Evolutionary conservation across 306 rosid genomes (phyloP).

Genomic region (Parietaria judaica): DNA sequence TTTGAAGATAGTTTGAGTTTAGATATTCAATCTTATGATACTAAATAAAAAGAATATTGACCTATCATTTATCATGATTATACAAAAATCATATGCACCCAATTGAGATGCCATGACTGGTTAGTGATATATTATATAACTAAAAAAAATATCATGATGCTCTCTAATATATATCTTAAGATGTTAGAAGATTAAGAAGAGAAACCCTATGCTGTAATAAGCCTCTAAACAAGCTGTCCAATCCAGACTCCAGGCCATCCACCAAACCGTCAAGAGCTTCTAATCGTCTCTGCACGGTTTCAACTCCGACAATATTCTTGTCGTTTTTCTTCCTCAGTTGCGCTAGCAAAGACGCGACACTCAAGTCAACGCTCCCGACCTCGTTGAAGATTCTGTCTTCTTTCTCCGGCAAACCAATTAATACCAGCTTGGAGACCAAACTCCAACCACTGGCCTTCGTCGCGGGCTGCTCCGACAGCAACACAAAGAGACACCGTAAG

Average conservation of each 20-base stretch:
- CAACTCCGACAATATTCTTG: constrained; percentile 27
- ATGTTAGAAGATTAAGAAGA: constrained; percentile 50
- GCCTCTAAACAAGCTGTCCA: constrained; percentile 55
- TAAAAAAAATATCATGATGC: not conserved
- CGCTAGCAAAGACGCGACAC: constrained; percentile 35
- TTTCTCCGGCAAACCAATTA: constrained; percentile 22
- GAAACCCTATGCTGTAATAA: constrained; percentile 66
- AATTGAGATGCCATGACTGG: constrained; percentile 9
- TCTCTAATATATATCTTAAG: constrained; percentile 17
- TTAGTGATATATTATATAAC: not conserved
- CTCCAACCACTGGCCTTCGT: constrained; percentile 21
- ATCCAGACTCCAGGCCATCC: constrained; percentile 41
- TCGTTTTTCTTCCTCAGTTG: constrained; percentile 20
- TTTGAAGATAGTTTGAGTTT: no score
- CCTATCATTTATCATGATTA: not conserved
- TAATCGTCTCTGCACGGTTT: constrained; percentile 35
- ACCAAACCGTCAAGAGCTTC: constrained; percentile 33
- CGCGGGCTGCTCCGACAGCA: constrained; percentile 38
- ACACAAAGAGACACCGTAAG: constrained; percentile 32
- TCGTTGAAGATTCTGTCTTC: constrained; percentile 37
- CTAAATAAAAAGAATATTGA: no score
- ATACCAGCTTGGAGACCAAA: constrained; percentile 42
- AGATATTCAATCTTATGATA: no score
- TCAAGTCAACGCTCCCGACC: constrained; percentile 30
- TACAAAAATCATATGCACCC: not conserved